These are phyloP conservation scores for Dillenia suffruticosa DNA, from an alignment of 164 flowering plant species.

Conservation along the genomic window DNA sequence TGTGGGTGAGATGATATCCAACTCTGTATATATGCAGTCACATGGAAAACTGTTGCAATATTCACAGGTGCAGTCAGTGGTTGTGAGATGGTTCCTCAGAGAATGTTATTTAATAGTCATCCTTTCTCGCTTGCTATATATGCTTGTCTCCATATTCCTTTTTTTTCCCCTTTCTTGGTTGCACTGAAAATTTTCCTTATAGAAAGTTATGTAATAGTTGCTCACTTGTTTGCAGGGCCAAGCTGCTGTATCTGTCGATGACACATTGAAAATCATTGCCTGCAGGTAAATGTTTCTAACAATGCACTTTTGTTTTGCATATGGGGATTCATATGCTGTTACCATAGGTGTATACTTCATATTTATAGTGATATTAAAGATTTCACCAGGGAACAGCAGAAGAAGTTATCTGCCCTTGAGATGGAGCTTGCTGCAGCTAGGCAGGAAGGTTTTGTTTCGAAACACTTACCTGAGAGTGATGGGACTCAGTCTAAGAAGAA, in stretches of 20 bases:
- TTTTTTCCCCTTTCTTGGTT: neutral
- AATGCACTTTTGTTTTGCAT: neutral
- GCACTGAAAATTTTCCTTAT: neutral
- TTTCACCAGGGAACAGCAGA: slow-evolving; percentile 66
- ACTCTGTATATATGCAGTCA: no score
- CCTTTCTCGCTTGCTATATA: no score
- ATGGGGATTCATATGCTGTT: neutral
- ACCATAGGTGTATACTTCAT: neutral
- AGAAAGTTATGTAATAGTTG: slow-evolving; percentile 1
- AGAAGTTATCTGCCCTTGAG: slow-evolving; percentile 70
- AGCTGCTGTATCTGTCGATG: slow-evolving; percentile 87
- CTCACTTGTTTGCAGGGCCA: slow-evolving; percentile 49
- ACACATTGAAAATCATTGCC: slow-evolving; percentile 70
- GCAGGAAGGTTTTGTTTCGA: slow-evolving; percentile 71
- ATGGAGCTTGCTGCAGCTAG: slow-evolving; percentile 72
- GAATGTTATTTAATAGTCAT: no score
- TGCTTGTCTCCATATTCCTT: neutral
- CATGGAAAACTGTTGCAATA: no score
- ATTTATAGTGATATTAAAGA: no score
- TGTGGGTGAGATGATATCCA: no score
- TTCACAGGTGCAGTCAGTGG: no score
- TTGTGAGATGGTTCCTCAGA: no score
- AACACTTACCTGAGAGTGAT: slow-evolving; percentile 31
- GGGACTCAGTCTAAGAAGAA: slow-evolving; percentile 40
- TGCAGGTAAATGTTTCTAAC: slow-evolving; percentile 49